A percentile compares a stretch with the other conserved stretches of the same genome.
Conservation (phyloP, 306 rosid species). For the Cyamopsis tetragonoloba region DNA sequence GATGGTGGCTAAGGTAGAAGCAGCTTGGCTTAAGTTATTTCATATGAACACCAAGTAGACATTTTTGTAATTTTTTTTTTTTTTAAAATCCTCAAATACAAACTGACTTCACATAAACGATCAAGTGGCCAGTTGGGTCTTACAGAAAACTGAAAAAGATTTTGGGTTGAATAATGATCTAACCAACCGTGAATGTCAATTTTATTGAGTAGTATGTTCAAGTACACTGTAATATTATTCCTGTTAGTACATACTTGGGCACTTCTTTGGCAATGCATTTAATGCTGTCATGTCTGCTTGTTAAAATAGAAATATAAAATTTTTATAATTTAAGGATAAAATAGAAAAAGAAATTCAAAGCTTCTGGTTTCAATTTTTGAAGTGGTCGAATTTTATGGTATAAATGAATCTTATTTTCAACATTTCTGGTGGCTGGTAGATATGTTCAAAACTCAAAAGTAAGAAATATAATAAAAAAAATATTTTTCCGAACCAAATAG, state of each 20-base stretch:
- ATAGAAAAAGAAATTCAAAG: no score
- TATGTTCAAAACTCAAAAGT: no score
- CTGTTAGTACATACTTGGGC: background rate
- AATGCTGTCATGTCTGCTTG: no score
- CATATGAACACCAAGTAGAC: constrained; percentile 24
- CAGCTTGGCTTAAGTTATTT: constrained; percentile 1
- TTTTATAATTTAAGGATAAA: no score
- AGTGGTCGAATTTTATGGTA: no score
- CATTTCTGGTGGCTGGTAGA: no score
- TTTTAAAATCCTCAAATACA: constrained; percentile 3
- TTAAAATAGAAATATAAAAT: no score
- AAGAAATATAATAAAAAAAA: no score
- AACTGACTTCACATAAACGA: constrained; percentile 23
- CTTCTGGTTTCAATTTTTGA: no score
- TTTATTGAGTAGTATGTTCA: constrained; percentile 2
- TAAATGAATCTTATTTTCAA: no score
- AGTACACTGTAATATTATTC: background rate
- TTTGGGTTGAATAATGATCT: constrained; percentile 28
- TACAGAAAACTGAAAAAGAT: constrained; percentile 19
- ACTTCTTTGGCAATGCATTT: background rate
- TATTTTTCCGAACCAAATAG: no score
- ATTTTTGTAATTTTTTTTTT: constrained; percentile 11
- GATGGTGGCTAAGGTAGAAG: constrained; percentile 92
- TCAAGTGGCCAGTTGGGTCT: constrained; percentile 4
- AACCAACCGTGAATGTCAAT: background rate